These are phyloP conservation scores for Eucalyptus brandiana DNA, from an alignment of 345 rosid genomes.

Conservation along the genomic window DNA sequence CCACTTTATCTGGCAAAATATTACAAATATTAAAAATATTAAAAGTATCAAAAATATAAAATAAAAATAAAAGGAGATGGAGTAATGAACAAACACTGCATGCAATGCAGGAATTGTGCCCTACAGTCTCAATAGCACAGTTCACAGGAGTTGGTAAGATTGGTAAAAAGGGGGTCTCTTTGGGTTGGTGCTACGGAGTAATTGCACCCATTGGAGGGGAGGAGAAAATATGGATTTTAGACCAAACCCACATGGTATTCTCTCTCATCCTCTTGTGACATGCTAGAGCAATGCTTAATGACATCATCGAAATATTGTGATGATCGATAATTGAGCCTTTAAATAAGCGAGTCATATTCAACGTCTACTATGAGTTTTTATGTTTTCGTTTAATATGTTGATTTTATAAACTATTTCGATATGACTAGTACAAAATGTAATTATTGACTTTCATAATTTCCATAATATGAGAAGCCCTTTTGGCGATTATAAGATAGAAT, in stretches of 20 bases:
- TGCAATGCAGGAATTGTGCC: not conserved
- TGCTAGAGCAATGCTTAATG: not conserved
- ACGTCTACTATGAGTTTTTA: fast-evolving
- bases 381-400: fast-evolving
- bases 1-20: not conserved
- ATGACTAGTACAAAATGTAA: fast-evolving
- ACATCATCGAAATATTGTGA: not conserved
- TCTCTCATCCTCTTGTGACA: not conserved
- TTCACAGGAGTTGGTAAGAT: not conserved
- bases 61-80: not conserved
- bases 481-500: not conserved
- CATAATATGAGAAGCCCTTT: not conserved
- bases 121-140: not conserved
- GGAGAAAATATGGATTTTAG: not conserved
- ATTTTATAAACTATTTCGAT: not conserved
- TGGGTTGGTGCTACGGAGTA: not conserved
- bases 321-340: fast-evolving
- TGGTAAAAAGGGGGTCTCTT: not conserved
- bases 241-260: not conserved
- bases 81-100: not conserved
- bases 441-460: not conserved
- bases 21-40: too few species aligned
- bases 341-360: fast-evolving
- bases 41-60: not conserved
- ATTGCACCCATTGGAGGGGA: not conserved